A percentile compares a stretch with the other conserved stretches of the same genome.
phyloP scores from a whole-genome alignment of 805 yeast species.

The Yarrowia keelungensis region DNA sequence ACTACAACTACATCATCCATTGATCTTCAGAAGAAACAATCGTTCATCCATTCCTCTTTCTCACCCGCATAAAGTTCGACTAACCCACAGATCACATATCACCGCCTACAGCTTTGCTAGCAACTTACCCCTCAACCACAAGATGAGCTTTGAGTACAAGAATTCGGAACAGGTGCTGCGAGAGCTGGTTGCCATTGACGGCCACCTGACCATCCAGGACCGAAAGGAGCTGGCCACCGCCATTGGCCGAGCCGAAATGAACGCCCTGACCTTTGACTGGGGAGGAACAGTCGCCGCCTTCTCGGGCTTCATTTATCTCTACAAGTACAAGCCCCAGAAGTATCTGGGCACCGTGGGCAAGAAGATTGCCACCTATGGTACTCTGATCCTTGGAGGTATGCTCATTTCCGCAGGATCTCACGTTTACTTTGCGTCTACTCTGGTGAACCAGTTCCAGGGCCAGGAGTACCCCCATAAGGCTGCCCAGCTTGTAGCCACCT shows the following conservation, averaged over 20 bases:
- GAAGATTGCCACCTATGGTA: neutral
- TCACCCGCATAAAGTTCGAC: slow-evolving; percentile 1
- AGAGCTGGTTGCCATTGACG: slow-evolving; percentile 21
- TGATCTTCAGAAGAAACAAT: no score
- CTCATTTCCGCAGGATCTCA: slow-evolving; percentile 11
- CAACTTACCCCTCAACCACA: neutral
- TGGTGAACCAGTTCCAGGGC: slow-evolving; percentile 18
- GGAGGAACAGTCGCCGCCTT: slow-evolving; percentile 23
- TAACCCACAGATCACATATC: neutral
- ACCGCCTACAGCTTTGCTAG: no score
- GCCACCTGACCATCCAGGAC: slow-evolving; percentile 29
- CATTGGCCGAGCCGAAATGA: slow-evolving; percentile 25
- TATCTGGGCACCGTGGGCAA: slow-evolving; percentile 4
- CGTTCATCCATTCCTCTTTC: no score
- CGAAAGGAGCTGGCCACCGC: slow-evolving; percentile 36
- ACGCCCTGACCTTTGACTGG: slow-evolving; percentile 29
- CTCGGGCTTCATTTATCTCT: slow-evolving; percentile 24
- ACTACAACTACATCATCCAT: no score
- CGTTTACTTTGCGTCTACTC: neutral
- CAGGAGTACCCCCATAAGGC: slow-evolving; percentile 24
- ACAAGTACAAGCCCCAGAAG: slow-evolving; percentile 31
- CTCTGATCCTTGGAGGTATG: slow-evolving; percentile 15
- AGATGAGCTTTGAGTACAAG: slow-evolving; percentile 32
- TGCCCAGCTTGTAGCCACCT: slow-evolving; percentile 7
- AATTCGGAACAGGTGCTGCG: slow-evolving; percentile 13